Conservation (phyloP, 306 rosid genomes). For the Carpinus fangiana region DNA sequence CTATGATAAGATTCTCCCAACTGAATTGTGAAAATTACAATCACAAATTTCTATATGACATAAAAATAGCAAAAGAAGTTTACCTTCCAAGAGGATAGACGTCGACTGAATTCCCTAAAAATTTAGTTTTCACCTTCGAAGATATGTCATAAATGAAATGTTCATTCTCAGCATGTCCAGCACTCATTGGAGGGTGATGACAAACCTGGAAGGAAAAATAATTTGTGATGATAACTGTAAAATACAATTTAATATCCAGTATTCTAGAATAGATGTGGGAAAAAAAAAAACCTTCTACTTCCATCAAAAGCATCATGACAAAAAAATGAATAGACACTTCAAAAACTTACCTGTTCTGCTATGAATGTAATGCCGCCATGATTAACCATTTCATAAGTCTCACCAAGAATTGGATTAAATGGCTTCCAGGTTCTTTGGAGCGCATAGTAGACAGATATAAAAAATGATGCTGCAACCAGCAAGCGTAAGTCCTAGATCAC, state of each 20-base stretch:
- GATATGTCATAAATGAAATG: conserved; percentile 86
- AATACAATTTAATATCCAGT: conserved; percentile 13
- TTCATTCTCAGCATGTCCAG: conserved; percentile 93
- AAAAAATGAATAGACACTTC: not conserved
- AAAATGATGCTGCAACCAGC: conserved; percentile 82
- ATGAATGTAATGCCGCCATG: conserved; percentile 75
- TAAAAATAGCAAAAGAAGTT: conserved; percentile 10
- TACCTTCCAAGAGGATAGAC: conserved; percentile 96
- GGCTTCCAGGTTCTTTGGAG: conserved; percentile 97
- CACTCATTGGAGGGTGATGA: conserved; percentile 99
- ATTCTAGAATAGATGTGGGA: not conserved
- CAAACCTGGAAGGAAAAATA: conserved; percentile 61
- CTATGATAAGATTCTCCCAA: not conserved
- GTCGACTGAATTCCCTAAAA: conserved; percentile 84
- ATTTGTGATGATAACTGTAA: conserved; percentile 8
- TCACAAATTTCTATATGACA: conserved; percentile 3
- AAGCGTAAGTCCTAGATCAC: conserved; percentile 15
- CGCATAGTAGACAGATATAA: conserved; percentile 86
- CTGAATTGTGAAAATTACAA: conserved; percentile 11
- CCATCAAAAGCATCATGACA: conserved; percentile 20
- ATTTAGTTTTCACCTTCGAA: conserved; percentile 92
- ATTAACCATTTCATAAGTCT: conserved; percentile 88
- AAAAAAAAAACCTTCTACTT: not conserved
- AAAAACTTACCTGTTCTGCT: conserved; percentile 75
- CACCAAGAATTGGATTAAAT: conserved; percentile 99